Conservation (phyloP, 176 grass and related monocot genomes). For the Musa troglodytarum region DNA sequence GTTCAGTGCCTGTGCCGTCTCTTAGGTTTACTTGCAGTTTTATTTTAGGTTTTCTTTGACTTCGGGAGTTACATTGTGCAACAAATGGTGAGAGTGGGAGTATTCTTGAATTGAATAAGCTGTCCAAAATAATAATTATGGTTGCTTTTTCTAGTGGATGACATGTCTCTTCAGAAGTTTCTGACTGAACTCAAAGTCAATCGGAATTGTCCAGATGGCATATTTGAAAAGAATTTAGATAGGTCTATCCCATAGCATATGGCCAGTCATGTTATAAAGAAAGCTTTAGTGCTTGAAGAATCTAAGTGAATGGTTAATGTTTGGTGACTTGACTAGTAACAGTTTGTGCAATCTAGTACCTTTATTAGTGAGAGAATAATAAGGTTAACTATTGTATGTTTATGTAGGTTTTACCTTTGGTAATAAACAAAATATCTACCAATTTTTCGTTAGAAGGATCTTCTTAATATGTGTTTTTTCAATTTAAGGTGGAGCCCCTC, state of each 20-base stretch:
- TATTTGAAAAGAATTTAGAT: neutral
- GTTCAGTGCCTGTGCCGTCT: neutral
- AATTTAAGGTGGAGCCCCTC: too few species aligned
- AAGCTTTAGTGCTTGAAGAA: too few species aligned
- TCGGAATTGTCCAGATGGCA: neutral
- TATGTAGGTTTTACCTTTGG: too few species aligned
- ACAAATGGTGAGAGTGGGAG: neutral
- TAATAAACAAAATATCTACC: too few species aligned
- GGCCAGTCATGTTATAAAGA: too few species aligned
- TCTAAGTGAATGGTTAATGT: too few species aligned
- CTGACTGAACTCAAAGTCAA: neutral
- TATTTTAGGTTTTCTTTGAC: neutral
- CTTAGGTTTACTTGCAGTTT: neutral
- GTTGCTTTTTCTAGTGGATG: neutral
- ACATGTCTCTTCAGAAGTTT: neutral
- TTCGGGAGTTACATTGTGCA: neutral
- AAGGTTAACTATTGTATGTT: too few species aligned
- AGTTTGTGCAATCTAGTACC: too few species aligned
- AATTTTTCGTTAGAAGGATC: too few species aligned
- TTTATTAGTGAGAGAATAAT: too few species aligned
- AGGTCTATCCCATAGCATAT: neutral
- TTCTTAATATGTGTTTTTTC: too few species aligned
- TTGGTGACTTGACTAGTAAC: too few species aligned
- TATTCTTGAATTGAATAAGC: neutral
- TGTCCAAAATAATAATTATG: neutral